phyloP scores from a whole-genome alignment of 768 basidiomycete species.

The Trametes villosa region DNA sequence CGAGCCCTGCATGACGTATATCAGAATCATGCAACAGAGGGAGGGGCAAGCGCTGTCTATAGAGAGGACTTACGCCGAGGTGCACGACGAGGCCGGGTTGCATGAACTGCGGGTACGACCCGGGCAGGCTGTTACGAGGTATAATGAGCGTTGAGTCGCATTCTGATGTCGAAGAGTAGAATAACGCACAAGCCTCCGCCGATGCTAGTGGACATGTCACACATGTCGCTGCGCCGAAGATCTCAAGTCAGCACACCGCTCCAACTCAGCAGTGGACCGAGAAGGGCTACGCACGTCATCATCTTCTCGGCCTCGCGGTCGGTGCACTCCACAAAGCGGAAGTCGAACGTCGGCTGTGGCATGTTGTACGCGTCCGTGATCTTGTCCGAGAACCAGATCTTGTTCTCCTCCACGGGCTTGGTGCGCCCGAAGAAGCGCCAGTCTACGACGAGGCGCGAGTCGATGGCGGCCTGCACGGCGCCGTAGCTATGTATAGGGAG shows the following conservation, averaged over 20 bases:
- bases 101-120: conserved; percentile 40
- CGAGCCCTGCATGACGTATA: conserved; percentile 2
- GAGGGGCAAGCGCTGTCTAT: not conserved
- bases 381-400: conserved; percentile 24
- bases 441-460: conserved; percentile 40
- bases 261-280: not conserved
- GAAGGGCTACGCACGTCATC: conserved; percentile 23
- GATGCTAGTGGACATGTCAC: conserved; percentile 33
- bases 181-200: conserved; percentile 32
- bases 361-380: conserved; percentile 37
- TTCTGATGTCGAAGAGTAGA: not conserved
- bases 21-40: not conserved
- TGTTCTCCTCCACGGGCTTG: conserved; percentile 23
- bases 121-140: conserved; percentile 29
- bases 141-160: not conserved
- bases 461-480: conserved; percentile 34
- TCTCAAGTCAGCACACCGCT: not conserved
- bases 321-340: conserved; percentile 17
- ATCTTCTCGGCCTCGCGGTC: conserved; percentile 25
- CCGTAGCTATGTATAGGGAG: conserved; percentile 31
- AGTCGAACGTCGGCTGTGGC: conserved; percentile 41
- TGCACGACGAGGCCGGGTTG: conserved; percentile 29
- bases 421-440: conserved; percentile 34
- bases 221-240: conserved; percentile 29
- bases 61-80: conserved; percentile 20